Base-by-base conservation (phyloP, 306 rosid genomes). In the Neltuma alba region DNA sequence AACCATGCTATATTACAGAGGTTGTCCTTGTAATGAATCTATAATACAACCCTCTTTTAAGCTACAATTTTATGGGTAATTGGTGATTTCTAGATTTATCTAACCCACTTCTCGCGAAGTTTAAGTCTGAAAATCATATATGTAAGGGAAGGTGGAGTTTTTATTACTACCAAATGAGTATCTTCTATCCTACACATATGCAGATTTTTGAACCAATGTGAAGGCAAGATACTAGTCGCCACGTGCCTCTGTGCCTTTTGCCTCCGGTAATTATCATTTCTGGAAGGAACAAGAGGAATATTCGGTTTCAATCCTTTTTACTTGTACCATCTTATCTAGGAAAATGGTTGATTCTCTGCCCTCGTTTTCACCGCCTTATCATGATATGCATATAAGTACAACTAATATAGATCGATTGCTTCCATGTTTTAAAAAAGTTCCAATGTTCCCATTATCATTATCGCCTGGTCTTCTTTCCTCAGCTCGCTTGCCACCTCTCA, bases 11-110 rank as follows among this genome's bases (percentile, higher is more conserved):
- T 8, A 7, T 20, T 48, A 72, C 60, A 71, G 20, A 45, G 20
- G 21, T 9, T 66, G 27, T 27, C 72, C n/a, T 73, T 55, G 15
- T 68, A 23, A 61, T 34, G 71, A 54, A 76, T 70, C 73, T 48
- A 68, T 67, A 30, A 2, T 41, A 13, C 40, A 58, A 55, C 55
- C 54, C 23, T 50, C n/a, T 40, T 50, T 41, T 10, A 48, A 30
- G 20, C 76, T n/a, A 12, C n/a, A n/a, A 33, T 72, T 72, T 72
- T 33, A 37, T 18, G 21, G 41, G 48, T 72, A 72, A 3, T 30
- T 28, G n/a, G 3, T 30, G 5, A 5, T 47, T 72, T n/a, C 13
- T 50, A 9, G 14, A 21, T 52, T 40, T 50, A 18, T 11, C 2
- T 5, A 12, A 16, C 23, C 20, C 20, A 44, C 52, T 40, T 67